Evolutionary conservation across 306 rosid species (phyloP).

Genomic region (Senna siamea): DNA sequence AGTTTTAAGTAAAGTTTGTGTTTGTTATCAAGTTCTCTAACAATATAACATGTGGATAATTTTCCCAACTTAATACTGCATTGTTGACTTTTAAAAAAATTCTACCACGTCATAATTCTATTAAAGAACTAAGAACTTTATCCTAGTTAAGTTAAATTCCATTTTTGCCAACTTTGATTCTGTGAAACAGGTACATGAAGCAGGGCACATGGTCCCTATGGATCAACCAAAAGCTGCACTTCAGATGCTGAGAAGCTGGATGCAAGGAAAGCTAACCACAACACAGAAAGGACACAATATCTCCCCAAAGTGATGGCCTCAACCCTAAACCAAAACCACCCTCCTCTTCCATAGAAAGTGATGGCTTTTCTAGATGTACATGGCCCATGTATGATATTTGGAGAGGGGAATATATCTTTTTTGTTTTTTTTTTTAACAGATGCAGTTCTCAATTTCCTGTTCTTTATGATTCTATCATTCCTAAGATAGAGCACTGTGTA

Average conservation of each 20-base stretch:
- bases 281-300: constrained; percentile 18
- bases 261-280: constrained; percentile 50
- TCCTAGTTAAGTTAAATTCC: not conserved
- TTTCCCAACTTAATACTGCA: too few relatives aligned
- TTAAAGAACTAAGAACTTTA: not conserved
- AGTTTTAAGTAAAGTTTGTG: too few relatives aligned
- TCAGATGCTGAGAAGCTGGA: constrained; percentile 74
- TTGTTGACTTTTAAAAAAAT: too few relatives aligned
- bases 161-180: not conserved
- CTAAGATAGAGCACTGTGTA: not conserved
- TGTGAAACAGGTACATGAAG: constrained; percentile 56
- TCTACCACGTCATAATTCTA: too few relatives aligned
- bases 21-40: too few relatives aligned
- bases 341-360: constrained; percentile 18
- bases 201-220: constrained; percentile 97
- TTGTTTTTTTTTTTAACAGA: not conserved
- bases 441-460: not conserved
- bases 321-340: not conserved
- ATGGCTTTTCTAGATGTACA: not conserved
- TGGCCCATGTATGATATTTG: not conserved
- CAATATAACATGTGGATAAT: too few relatives aligned
- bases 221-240: constrained; percentile 93
- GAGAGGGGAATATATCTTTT: not conserved
- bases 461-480: not conserved
- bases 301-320: constrained; percentile 40